A percentile compares a stretch with the other conserved stretches of the same genome.
phyloP scores from a whole-genome alignment of 2,329 filamentous ascomycete genomes.

The Aureobasidium sp. region DNA sequence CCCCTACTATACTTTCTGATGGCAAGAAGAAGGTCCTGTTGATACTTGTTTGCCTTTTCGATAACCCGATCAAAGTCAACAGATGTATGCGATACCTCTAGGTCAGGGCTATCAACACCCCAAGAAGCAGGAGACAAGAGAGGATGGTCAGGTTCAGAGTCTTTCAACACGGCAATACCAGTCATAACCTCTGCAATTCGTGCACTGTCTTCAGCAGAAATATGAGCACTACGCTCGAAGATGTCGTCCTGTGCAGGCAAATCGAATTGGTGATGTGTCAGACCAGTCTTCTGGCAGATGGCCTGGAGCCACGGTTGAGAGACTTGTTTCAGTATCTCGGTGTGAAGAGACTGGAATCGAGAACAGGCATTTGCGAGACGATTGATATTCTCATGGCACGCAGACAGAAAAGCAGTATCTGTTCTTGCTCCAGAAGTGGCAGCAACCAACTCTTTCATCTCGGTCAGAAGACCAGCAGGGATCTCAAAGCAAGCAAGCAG shows the following conservation, averaged over 20 bases:
- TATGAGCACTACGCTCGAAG: background rate
- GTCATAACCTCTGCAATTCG: constrained; percentile 5
- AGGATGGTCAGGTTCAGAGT: constrained; percentile 9
- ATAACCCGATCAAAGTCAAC: constrained; percentile 5
- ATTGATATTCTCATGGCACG: constrained; percentile 31
- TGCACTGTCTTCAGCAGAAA: background rate
- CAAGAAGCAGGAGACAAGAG: background rate
- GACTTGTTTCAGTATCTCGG: constrained; percentile 58
- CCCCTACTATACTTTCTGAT: background rate
- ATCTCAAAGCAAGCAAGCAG: constrained; percentile 35
- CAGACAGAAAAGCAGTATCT: constrained; percentile 33
- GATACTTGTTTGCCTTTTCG: constrained; percentile 14
- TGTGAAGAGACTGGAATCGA: background rate
- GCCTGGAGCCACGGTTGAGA: constrained; percentile 61
- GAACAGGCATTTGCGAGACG: constrained; percentile 54
- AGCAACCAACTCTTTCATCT: constrained; percentile 46
- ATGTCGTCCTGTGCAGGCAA: constrained; percentile 53
- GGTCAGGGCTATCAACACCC: background rate
- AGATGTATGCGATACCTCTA: background rate
- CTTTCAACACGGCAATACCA: background rate
- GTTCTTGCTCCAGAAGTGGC: constrained; percentile 36
- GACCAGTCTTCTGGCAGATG: constrained; percentile 68
- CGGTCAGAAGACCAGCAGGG: constrained; percentile 46
- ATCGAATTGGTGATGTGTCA: constrained; percentile 34
- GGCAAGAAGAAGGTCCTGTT: constrained; percentile 13